phyloP scores from a whole-genome alignment of 345 rosid genomes.

The Conringia planisiliqua region DNA sequence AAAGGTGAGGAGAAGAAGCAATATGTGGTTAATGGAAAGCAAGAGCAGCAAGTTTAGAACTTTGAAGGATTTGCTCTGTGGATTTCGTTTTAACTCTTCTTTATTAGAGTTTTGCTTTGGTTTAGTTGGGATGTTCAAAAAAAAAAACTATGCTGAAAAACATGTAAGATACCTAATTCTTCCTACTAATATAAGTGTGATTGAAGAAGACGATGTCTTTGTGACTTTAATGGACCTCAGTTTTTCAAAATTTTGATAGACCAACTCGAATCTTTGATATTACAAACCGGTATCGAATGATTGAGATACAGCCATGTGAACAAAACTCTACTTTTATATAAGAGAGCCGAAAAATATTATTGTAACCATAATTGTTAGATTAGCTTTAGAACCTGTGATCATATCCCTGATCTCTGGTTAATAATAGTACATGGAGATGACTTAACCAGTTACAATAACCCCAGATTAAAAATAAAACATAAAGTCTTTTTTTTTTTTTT shows the following conservation, averaged over 20 bases:
- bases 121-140: background rate
- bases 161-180: background rate
- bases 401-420: constrained; percentile 17
- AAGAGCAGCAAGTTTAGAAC: constrained; percentile 32
- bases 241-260: background rate
- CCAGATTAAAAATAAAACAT: constrained; percentile 7
- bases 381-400: constrained; percentile 16
- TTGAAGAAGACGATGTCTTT: background rate
- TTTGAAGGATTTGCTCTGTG: background rate
- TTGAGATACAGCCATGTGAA: background rate
- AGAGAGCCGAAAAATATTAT: background rate
- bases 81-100: constrained; percentile 13
- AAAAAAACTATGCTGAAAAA: constrained; percentile 7
- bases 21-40: constrained; percentile 31
- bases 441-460: constrained; percentile 16
- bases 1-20: constrained; percentile 33
- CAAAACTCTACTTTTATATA: background rate
- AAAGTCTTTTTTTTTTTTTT: background rate
- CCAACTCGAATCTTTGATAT: background rate
- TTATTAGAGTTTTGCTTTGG: constrained; percentile 15
- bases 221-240: background rate
- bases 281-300: background rate
- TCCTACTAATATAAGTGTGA: background rate
- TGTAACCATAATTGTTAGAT: constrained; percentile 22
- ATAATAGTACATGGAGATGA: constrained; percentile 28